These are phyloP conservation scores for Fragaria nilgerrensis DNA, from an alignment of 306 rosid genomes.

Conservation along the genomic window DNA sequence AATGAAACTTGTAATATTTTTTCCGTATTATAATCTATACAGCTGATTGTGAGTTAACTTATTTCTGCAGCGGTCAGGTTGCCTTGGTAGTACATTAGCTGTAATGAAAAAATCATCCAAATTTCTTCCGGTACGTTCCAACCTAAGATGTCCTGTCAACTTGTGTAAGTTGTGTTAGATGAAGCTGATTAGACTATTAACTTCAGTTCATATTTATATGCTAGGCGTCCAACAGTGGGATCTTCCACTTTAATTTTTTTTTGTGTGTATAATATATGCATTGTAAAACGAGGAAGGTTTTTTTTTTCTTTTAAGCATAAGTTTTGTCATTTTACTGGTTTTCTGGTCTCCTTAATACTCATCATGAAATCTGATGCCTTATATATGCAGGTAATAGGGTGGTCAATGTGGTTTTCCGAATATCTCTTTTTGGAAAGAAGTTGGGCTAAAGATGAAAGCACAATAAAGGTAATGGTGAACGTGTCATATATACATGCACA, in stretches of 20 bases:
- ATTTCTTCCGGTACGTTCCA: slow-evolving; percentile 70
- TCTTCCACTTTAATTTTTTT: background rate
- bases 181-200: background rate
- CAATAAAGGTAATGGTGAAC: slow-evolving; percentile 61
- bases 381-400: slow-evolving; percentile 78
- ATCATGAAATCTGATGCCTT: background rate
- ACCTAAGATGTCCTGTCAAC: slow-evolving; percentile 7
- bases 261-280: background rate
- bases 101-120: slow-evolving; percentile 95
- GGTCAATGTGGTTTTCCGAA: slow-evolving; percentile 99
- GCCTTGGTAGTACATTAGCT: slow-evolving; percentile 88
- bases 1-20: slow-evolving; percentile 13
- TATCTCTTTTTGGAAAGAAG: slow-evolving; percentile 91
- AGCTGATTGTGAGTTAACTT: slow-evolving; percentile 22
- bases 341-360: slow-evolving; percentile 1
- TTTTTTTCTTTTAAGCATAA: background rate
- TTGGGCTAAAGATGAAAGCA: slow-evolving; percentile 94
- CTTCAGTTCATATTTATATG: background rate
- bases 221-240: background rate
- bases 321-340: background rate
- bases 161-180: slow-evolving; percentile 8
- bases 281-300: background rate
- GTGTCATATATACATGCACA: background rate
- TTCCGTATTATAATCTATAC: slow-evolving; percentile 26
- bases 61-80: slow-evolving; percentile 73